Percentiles rank a stretch among this genome's conserved stretches.
Conservation (phyloP, 1,284 basidiomycete species). For the Rhodotorula sp. region DNA sequence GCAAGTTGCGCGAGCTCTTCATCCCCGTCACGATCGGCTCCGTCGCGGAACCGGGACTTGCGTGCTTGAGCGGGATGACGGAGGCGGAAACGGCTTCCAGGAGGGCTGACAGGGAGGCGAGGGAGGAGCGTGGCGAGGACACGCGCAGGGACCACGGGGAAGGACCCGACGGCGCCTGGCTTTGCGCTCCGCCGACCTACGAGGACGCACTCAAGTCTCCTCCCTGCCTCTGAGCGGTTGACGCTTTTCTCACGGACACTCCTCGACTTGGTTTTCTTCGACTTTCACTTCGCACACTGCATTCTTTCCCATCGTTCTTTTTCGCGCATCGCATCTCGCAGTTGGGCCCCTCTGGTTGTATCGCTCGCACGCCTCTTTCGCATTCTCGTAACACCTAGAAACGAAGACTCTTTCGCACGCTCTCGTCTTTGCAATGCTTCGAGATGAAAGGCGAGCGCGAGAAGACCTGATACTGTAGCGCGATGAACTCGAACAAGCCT, state of each 20-base stretch:
- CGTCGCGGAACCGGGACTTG: constrained; percentile 51
- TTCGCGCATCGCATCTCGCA: neutral
- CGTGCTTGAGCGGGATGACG: constrained; percentile 26
- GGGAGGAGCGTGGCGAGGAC: constrained; percentile 41
- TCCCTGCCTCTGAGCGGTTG: constrained; percentile 31
- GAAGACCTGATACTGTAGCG: neutral
- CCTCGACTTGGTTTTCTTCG: neutral
- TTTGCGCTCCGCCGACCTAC: constrained; percentile 42
- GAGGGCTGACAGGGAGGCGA: constrained; percentile 33
- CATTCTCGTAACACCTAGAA: too few species aligned
- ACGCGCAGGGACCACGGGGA: constrained; percentile 20
- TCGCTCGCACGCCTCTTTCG: neutral
- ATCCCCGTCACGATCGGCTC: constrained; percentile 53
- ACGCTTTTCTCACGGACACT: neutral
- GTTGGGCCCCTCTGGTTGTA: neutral
- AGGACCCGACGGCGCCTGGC: constrained; percentile 39
- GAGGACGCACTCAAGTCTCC: constrained; percentile 37
- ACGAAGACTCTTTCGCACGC: too few species aligned
- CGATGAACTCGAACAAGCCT: neutral
- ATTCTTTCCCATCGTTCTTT: neutral
- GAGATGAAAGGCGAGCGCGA: neutral
- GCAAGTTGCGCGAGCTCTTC: constrained; percentile 48
- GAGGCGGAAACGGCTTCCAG: constrained; percentile 17
- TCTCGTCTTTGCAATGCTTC: too few species aligned
- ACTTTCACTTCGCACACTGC: neutral